Conservation (phyloP, 2,329 filamentous ascomycete genomes). For the Amauroascus verrucosus region DNA sequence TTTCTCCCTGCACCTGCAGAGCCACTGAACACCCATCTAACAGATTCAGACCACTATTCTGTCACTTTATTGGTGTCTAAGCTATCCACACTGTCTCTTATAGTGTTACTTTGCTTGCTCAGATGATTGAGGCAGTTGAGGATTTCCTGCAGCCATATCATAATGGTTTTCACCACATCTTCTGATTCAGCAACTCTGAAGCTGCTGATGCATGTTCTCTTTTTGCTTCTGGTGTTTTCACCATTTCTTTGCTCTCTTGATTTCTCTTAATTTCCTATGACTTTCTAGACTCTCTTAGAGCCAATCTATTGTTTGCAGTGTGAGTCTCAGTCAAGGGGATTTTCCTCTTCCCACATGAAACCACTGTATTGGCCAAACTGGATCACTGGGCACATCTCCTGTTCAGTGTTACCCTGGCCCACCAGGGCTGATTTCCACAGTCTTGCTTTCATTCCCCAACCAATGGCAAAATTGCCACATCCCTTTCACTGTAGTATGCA, state of each 20-base stretch:
- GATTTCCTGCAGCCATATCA: neutral
- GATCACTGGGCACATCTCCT: neutral
- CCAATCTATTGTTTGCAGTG: neutral
- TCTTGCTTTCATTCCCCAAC: neutral
- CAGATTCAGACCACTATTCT: neutral
- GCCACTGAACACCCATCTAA: neutral
- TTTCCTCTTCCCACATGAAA: neutral
- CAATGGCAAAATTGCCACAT: neutral
- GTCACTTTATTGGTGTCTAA: neutral
- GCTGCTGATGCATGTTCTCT: neutral
- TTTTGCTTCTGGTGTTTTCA: neutral
- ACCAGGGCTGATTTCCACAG: neutral
- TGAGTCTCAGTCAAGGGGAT: neutral
- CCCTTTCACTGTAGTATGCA: neutral
- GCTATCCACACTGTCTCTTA: neutral
- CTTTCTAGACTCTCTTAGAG: neutral
- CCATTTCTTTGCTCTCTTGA: neutral
- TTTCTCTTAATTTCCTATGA: neutral
- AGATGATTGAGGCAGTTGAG: neutral
- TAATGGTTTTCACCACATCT: neutral
- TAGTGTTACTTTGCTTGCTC: neutral
- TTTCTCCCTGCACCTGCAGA: neutral
- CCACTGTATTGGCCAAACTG: neutral
- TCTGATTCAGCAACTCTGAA: neutral
- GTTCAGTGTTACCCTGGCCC: neutral